Conservation (phyloP, 129 eudicot species). For the Artemisia tridentata region DNA sequence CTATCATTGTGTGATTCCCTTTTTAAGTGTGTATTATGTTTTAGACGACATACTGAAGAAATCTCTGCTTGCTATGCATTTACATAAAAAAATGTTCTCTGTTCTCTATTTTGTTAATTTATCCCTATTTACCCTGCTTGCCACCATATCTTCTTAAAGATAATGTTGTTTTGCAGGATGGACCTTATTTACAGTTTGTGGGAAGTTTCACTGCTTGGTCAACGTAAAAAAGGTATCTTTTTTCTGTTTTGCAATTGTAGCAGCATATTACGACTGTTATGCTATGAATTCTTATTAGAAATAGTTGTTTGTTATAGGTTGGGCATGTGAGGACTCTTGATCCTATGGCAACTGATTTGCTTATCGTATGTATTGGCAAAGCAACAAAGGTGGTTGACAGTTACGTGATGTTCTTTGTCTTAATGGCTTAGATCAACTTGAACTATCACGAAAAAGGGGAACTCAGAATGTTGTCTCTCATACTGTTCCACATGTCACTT, state of each 20-base stretch:
- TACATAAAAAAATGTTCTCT: neutral
- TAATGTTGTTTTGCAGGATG: constrained; percentile 59
- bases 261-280: constrained; percentile 12
- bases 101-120: neutral
- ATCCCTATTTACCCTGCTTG: constrained; percentile 1
- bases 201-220: constrained; percentile 84
- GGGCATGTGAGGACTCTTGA: constrained; percentile 99
- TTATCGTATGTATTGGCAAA: constrained; percentile 93
- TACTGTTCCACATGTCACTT: no score
- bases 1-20: no score
- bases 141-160: constrained; percentile 3
- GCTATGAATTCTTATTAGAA: neutral
- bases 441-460: no score
- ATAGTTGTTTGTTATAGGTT: constrained; percentile 45
- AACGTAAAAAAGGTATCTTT: constrained; percentile 74
- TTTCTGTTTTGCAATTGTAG: neutral
- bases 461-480: no score
- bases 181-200: constrained; percentile 99
- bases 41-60: no score
- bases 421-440: no score
- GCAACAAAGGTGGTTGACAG: constrained; percentile 87
- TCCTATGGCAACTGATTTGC: constrained; percentile 97
- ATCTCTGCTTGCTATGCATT: neutral
- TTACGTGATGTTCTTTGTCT: no score
- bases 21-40: no score